Base-by-base conservation (phyloP, 2,329 filamentous ascomycete genomes). In the Diplodia mutila region DNA sequence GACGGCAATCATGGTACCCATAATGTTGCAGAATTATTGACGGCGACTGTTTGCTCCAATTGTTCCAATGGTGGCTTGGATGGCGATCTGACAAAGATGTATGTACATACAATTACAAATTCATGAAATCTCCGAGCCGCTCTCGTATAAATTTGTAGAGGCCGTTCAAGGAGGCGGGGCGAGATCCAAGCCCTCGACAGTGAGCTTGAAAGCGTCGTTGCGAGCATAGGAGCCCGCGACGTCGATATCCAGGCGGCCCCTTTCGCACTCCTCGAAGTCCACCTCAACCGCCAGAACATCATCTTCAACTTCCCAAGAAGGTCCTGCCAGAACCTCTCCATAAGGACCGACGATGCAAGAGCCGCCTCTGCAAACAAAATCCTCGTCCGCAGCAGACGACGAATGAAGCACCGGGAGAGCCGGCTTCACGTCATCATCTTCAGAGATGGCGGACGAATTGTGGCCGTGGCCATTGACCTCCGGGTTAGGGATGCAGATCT, bases 241-340 rank as follows among this genome's bases (percentile, higher is more conserved):
- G 81, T 97, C 94, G 46, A 92, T 88, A 81, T 97, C 94, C 55
- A 97, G 77, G 64, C 92, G 83, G 0, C 93, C 94, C 11, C 92
- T 85, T 71, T 93, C 87, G 73, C 94, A 97, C 71, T 97, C 93
- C 57, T 96, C 91, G 73, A 97, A 90, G 74, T 97, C 93, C 3
- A 94, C 89, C 70, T 95, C 91, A 0, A 87, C 84, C 39, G 86
- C 86, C 63, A 93, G 80, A 34, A 97, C 77, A 0, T 87, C 86
- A 4, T 87, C 84, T 65, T 94, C 89, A 54, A 83, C 79, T 68
- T 97, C 91, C 93, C 93, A 97, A 68, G 95, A 82, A 0, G 94
- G 94, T 0, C 91, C 93, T 1, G 88, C 88, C 1, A 97, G 79
- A 0, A 94, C 87, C n/a, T 94, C 87, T 0, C 94, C 94, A 51